A percentile compares a stretch with the other conserved stretches of the same genome.
Conservation (phyloP, 306 rosid genomes). For the Medicago ruthenica region DNA sequence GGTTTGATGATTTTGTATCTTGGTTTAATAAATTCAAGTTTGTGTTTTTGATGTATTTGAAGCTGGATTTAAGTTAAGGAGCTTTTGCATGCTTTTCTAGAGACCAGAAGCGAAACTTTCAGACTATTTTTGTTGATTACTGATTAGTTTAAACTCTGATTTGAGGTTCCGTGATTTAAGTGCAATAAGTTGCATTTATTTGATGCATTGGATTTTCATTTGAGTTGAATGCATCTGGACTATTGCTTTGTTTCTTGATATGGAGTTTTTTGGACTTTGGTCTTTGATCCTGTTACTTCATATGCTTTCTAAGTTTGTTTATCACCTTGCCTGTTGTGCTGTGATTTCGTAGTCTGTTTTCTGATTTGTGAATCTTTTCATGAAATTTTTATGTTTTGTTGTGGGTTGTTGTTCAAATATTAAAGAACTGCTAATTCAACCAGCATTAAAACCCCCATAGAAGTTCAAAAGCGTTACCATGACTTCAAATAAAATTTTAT, state of each 20-base stretch:
- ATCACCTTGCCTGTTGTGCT: neutral
- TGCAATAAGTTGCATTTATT: constrained; percentile 9
- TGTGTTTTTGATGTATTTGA: constrained; percentile 10
- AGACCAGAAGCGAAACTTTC: constrained; percentile 16
- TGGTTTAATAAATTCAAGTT: neutral
- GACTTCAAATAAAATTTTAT: constrained; percentile 11
- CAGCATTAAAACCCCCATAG: constrained; percentile 8
- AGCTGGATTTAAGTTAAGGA: constrained; percentile 29
- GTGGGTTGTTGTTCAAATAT: neutral
- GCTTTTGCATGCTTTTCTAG: constrained; percentile 19
- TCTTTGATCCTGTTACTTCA: neutral
- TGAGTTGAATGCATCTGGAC: neutral
- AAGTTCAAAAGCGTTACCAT: constrained; percentile 14
- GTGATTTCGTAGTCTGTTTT: constrained; percentile 8
- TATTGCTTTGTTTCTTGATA: constrained; percentile 6
- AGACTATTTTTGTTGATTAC: constrained; percentile 10
- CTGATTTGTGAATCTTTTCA: constrained; percentile 10
- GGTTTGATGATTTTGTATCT: neutral
- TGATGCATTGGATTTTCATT: constrained; percentile 15
- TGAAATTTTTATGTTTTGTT: neutral
- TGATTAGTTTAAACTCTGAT: neutral
- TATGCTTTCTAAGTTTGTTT: constrained; percentile 11
- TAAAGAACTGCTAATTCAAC: constrained; percentile 8
- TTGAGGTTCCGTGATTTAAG: constrained; percentile 20
- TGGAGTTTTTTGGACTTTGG: constrained; percentile 20